A percentile compares a stretch with the other conserved stretches of the same genome.
Evolutionary conservation across 345 rosid species (phyloP).

Genomic region (Salix viminalis): DNA sequence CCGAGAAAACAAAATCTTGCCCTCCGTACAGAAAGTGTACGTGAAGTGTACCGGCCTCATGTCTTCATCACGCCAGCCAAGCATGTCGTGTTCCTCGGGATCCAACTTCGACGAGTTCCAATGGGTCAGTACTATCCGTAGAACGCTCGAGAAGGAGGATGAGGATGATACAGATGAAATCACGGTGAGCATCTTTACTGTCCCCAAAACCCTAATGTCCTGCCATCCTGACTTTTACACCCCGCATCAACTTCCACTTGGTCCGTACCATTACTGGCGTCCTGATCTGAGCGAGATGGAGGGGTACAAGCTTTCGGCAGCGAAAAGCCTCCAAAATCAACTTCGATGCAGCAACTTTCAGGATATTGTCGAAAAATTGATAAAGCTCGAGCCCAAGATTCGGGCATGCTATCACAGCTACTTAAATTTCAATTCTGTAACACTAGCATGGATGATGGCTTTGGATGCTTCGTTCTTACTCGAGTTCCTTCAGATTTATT

Average conservation of each 20-base stretch:
- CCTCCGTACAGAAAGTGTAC: too few species aligned
- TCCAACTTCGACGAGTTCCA: conserved; percentile 42
- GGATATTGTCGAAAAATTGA: conserved; percentile 37
- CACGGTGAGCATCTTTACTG: conserved; percentile 48
- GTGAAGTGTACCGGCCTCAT: background rate
- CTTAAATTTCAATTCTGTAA: conserved; percentile 38
- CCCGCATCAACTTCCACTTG: conserved; percentile 62
- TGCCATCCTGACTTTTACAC: conserved; percentile 48
- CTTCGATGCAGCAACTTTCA: conserved; percentile 30
- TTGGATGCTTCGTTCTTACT: conserved; percentile 57
- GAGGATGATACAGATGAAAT: conserved; percentile 35
- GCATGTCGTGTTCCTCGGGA: background rate
- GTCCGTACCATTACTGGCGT: conserved; percentile 61
- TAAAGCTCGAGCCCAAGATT: conserved; percentile 28
- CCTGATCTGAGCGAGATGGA: conserved; percentile 63
- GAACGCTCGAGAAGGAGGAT: conserved; percentile 36
- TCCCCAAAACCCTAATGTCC: conserved; percentile 46
- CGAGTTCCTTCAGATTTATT: conserved; percentile 46
- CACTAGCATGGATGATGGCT: conserved; percentile 68
- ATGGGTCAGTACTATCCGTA: conserved; percentile 34
- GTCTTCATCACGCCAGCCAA: too few species aligned
- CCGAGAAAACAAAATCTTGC: too few species aligned
- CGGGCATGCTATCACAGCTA: conserved; percentile 55
- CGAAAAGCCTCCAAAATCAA: conserved; percentile 35
- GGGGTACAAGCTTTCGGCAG: conserved; percentile 50